These are phyloP conservation scores for Perilla frutescens DNA, from an alignment of 257 asterid genomes.

Conservation along the genomic window DNA sequence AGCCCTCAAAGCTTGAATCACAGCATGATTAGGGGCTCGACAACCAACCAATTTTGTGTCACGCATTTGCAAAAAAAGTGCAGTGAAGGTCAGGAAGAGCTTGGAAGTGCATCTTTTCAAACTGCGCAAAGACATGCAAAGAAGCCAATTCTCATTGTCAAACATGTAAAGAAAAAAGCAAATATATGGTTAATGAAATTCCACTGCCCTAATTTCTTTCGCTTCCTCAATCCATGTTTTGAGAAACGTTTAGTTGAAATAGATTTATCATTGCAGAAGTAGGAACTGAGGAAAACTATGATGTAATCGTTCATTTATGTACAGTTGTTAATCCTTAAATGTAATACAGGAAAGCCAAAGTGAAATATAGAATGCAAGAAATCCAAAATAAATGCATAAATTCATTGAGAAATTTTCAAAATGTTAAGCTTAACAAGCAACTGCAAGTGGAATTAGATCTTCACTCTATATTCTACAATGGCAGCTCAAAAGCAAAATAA, in stretches of 20 bases:
- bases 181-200: neutral
- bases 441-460: neutral
- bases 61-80: neutral
- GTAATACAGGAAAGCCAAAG: neutral
- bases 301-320: no score
- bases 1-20: neutral
- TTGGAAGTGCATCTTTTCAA: neutral
- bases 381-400: neutral
- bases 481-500: neutral
- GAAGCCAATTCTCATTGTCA: neutral
- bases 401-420: no score
- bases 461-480: conserved; percentile 2
- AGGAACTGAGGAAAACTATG: no score
- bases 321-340: no score
- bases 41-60: neutral
- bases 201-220: neutral
- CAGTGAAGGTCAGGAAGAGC: neutral
- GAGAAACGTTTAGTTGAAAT: neutral
- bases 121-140: neutral
- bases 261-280: neutral
- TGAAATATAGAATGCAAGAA: neutral
- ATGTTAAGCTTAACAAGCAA: neutral
- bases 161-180: neutral
- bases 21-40: neutral
- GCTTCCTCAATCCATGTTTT: neutral